These are phyloP conservation scores for Leccinum fibrillosum DNA, from an alignment of 768 basidiomycete species.

Conservation along the genomic window DNA sequence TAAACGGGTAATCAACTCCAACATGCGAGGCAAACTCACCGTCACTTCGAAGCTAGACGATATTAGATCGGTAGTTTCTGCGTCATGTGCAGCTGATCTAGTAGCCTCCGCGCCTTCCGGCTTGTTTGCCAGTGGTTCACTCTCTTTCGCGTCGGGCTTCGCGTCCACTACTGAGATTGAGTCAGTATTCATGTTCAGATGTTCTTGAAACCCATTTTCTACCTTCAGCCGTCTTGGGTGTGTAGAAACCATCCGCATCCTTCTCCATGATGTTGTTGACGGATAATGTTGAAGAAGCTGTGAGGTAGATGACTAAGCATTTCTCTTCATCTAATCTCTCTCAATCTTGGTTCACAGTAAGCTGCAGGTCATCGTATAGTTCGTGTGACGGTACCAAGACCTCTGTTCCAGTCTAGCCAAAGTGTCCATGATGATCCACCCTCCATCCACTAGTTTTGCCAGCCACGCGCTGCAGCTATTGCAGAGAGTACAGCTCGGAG, in stretches of 20 bases:
- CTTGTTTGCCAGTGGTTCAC: slow-evolving; percentile 18
- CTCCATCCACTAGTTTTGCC: slow-evolving; percentile 10
- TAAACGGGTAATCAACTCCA: slow-evolving; percentile 2
- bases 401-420: background rate
- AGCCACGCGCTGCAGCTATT: slow-evolving; percentile 19
- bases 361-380: background rate
- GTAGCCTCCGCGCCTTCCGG: slow-evolving; percentile 17
- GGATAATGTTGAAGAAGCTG: background rate
- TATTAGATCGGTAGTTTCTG: slow-evolving; percentile 56
- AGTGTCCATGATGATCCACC: slow-evolving; percentile 7
- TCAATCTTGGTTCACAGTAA: background rate
- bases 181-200: slow-evolving; percentile 8
- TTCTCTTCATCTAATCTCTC: slow-evolving; percentile 17
- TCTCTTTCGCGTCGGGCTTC: slow-evolving; percentile 28
- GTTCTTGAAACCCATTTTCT: background rate
- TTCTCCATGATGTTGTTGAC: slow-evolving; percentile 49
- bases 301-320: slow-evolving; percentile 22
- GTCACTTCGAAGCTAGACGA: slow-evolving; percentile 81
- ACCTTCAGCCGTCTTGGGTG: slow-evolving; percentile 46
- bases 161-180: slow-evolving; percentile 1
- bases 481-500: slow-evolving; percentile 41
- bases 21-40: slow-evolving; percentile 38
- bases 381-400: background rate
- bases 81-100: slow-evolving; percentile 16
- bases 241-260: slow-evolving; percentile 80